Conservation (phyloP, 1,284 basidiomycete species). For the Golubevia sp. region DNA sequence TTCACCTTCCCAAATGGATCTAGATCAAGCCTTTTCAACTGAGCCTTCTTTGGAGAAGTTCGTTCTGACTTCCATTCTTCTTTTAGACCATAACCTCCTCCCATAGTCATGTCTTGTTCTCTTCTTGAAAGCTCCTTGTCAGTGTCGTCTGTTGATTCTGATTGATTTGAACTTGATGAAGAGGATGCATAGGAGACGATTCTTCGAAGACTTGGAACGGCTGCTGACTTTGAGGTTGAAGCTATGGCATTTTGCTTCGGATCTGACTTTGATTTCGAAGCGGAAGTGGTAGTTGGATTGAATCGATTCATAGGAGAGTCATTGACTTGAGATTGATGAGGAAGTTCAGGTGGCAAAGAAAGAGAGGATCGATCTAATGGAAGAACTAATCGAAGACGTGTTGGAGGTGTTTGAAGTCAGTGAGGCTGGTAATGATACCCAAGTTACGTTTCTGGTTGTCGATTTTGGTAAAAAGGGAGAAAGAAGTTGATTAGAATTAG, state of each 20-base stretch:
- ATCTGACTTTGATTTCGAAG: not conserved
- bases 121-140: not conserved
- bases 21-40: not conserved
- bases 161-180: not conserved
- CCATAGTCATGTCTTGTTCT: not conserved
- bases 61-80: not conserved
- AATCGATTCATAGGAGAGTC: not conserved
- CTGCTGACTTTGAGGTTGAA: not conserved
- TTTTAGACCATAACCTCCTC: not conserved
- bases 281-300: not conserved
- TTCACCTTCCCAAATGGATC: not conserved
- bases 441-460: too few species aligned
- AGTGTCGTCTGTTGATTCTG: not conserved
- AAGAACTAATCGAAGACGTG: too few species aligned
- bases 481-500: slow-evolving; percentile 19
- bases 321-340: too few species aligned
- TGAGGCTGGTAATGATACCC: too few species aligned
- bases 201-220: not conserved
- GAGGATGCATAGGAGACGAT: not conserved
- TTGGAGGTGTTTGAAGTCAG: too few species aligned
- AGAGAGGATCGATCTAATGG: too few species aligned
- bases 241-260: too few species aligned
- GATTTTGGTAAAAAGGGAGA: slow-evolving; percentile 24
- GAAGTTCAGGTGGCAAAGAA: too few species aligned
- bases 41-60: not conserved